A percentile compares a stretch with the other conserved stretches of the same genome.
phyloP scores from a whole-genome alignment of 2,329 filamentous ascomycete species.

The Colletotrichum costaricense region DNA sequence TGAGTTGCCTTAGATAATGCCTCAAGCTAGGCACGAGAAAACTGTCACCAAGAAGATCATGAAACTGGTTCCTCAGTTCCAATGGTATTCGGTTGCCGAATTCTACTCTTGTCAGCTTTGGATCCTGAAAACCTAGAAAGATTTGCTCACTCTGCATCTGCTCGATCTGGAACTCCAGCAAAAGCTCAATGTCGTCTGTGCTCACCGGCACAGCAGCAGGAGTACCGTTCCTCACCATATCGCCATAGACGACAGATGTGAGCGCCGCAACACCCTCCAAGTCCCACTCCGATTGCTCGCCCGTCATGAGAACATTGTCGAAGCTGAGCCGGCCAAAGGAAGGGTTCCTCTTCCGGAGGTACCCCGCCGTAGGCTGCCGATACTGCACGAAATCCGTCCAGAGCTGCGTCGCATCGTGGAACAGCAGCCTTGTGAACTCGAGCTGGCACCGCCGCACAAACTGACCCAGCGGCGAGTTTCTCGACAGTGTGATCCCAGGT shows the following conservation, averaged over 20 bases:
- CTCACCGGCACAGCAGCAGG: conserved; percentile 66
- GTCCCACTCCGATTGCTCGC: conserved; percentile 62
- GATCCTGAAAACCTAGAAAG: neutral
- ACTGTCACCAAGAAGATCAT: conserved; percentile 74
- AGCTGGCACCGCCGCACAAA: conserved; percentile 82
- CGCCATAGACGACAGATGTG: conserved; percentile 62
- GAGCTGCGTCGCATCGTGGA: conserved; percentile 80
- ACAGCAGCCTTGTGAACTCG: conserved; percentile 84
- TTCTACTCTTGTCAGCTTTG: conserved; percentile 55
- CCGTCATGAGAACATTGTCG: conserved; percentile 64
- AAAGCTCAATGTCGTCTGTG: conserved; percentile 81
- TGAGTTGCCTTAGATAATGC: conserved; percentile 76
- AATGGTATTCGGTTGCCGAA: conserved; percentile 82
- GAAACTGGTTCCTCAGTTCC: conserved; percentile 78
- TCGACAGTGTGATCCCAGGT: conserved; percentile 71
- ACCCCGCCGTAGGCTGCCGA: conserved; percentile 77
- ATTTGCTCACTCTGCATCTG: conserved; percentile 79
- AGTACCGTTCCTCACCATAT: conserved; percentile 59
- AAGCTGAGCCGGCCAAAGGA: conserved; percentile 67
- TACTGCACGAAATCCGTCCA: conserved; percentile 89
- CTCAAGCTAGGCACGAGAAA: conserved; percentile 77
- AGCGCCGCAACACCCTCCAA: conserved; percentile 55
- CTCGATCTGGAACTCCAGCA: conserved; percentile 89
- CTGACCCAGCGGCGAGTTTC: conserved; percentile 82
- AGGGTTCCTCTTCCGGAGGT: conserved; percentile 72